Evolutionary conservation across 495 filamentous ascomycete species (phyloP).

Genomic region (Cladorrhinum samala): DNA sequence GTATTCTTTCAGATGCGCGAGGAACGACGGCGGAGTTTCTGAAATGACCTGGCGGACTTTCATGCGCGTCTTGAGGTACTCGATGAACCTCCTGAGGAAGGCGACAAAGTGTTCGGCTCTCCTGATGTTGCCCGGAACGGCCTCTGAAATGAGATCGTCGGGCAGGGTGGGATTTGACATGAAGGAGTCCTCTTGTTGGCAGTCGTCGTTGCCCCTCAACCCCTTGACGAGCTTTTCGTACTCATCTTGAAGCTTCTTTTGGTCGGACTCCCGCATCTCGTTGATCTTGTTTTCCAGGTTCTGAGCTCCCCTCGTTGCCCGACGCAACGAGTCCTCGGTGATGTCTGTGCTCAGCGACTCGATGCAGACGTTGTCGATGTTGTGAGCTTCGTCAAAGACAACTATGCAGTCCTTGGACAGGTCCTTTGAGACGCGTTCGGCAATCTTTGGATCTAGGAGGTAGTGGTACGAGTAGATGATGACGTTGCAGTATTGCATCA

Average conservation of each 20-base stretch:
- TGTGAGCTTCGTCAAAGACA: slow-evolving; percentile 98
- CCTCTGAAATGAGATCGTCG: slow-evolving; percentile 81
- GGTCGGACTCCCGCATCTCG: slow-evolving; percentile 89
- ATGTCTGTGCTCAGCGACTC: slow-evolving; percentile 95
- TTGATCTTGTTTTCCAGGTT: slow-evolving; percentile 85
- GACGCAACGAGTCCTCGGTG: slow-evolving; percentile 86
- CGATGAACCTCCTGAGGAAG: slow-evolving; percentile 93
- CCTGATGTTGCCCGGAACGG: slow-evolving; percentile 92
- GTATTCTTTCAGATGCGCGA: slow-evolving; percentile 86
- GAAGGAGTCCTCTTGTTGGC: slow-evolving; percentile 86
- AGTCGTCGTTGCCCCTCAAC: slow-evolving; percentile 78
- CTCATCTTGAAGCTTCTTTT: slow-evolving; percentile 87
- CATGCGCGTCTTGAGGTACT: slow-evolving; percentile 98
- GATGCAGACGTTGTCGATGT: slow-evolving; percentile 99
- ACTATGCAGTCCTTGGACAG: slow-evolving; percentile 98
- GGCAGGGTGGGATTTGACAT: slow-evolving; percentile 88
- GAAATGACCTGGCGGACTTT: slow-evolving; percentile 95
- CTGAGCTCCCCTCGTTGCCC: slow-evolving; percentile 79
- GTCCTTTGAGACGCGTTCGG: slow-evolving; percentile 91
- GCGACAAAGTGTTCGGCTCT: slow-evolving; percentile 94
- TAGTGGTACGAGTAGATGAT: slow-evolving; percentile 99
- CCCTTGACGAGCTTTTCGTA: slow-evolving; percentile 95
- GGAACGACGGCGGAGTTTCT: slow-evolving; percentile 90
- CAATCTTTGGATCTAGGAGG: slow-evolving; percentile 95
- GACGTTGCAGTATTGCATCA: slow-evolving; percentile 99